Percentiles rank a stretch among this genome's conserved stretches.
Evolutionary conservation across 192 early-diverging fungal genomes (phyloP).

Genomic region (Umbelopsis sp.): DNA sequence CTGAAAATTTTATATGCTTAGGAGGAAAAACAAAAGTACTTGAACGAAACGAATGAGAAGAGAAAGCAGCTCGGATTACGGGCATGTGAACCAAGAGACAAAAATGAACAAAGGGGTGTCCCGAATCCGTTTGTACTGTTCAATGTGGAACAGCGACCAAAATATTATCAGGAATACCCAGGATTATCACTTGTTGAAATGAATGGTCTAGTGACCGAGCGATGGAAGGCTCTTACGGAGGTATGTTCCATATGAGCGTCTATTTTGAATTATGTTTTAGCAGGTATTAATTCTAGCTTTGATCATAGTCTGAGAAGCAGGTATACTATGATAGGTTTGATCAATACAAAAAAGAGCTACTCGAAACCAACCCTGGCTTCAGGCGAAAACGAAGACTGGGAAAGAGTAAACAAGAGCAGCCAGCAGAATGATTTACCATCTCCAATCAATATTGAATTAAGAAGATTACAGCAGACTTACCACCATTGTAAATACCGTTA

Average conservation of each 20-base stretch:
- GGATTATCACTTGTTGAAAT: not conserved
- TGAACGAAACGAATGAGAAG: not conserved
- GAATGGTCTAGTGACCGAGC: not conserved
- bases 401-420: not conserved
- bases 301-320: not conserved
- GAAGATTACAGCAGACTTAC: no score
- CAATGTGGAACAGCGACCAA: not conserved
- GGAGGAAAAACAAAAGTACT: constrained; percentile 2
- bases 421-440: no score
- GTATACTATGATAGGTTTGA: not conserved
- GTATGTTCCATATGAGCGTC: not conserved
- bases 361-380: not conserved
- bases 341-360: not conserved
- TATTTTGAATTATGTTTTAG: no score
- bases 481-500: no score
- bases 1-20: not conserved
- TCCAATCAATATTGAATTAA: no score
- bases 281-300: not conserved
- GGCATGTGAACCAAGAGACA: not conserved
- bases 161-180: not conserved
- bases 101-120: not conserved
- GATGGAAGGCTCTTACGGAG: not conserved
- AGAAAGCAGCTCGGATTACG: not conserved
- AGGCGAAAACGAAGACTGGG: not conserved
- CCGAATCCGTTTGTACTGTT: constrained; percentile 9